Base-by-base conservation (phyloP, 2,329 filamentous ascomycete genomes). In the Cladophialophora yegresii region DNA sequence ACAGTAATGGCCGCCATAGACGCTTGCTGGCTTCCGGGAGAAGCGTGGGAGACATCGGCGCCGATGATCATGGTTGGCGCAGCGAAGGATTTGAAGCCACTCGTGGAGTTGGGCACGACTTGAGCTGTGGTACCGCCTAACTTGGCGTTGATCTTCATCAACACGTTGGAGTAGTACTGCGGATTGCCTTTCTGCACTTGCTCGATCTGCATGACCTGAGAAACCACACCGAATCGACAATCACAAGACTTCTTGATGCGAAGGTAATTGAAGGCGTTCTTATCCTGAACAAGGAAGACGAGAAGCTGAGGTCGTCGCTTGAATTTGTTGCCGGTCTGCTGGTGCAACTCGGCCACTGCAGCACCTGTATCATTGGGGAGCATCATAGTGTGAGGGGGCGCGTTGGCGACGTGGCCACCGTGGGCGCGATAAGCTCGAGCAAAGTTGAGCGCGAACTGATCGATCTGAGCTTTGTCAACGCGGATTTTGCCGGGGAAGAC, bases 141-240 rank as follows among this genome's bases (percentile, higher is more conserved):
- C 80, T 99, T 99, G 3, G 91, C 90, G 72, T 99, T 98, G 69
- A 99, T 87, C 80, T 99, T 99, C 91, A 99, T 95, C 68, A 87
- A 85, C 0, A 99, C 92, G 67, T 99, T 99, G 0, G 91, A 95
- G 72, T 91, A 89, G 77, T 98, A 98, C 72, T 99, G 95, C 0
- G 84, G 83, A 23, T 89, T 86, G 16, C 85, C 85, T 74, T 89
- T 89, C 43, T 79, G 72, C 0, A 93, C 90, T 64, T 96, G 89
- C 0, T 79, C 78, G 2, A 82, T 80, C 69, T 92, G 88, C n/a
- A 98, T 74, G 67, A 93, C 89, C 75, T 98, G 95, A 0, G 92
- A 91, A 0, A 92, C 82, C 13, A 93, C 84, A n/a, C 89, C 92
- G 69, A 87, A 93, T 36, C 91, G 88, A 73, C 91, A 93, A 71